Evolutionary conservation across 108 stramenopile genomes (phyloP), one percentile per base, ranked within the genome.

Genomic region (Nannochloropsis gaditana): DNA sequence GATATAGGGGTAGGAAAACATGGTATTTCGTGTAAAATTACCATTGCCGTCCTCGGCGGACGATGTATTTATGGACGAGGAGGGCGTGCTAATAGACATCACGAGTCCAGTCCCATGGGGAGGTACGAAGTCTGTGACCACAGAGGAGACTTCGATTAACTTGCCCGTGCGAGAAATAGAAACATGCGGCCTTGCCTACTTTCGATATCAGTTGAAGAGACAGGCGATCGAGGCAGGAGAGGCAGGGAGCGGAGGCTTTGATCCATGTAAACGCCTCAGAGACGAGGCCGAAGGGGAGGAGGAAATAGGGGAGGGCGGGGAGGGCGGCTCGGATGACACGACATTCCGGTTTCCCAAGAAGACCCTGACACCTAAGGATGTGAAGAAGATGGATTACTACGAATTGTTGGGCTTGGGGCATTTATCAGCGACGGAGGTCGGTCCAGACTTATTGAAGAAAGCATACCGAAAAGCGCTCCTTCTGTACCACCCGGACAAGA

Each of bases 381-480:
- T 87, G 11, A 43, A 42, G n/a, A 83, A 84, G 41, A 45, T 87
- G 5, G 84, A 83, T 19, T 83, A 87, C 84, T 87, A 87, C 44
- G 87, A 88, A 42, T 41, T 88, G 11, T 45, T 88, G 82, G 87
- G 87, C 10, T 85, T 88, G 43, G 88, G 84, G 21, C 82, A 84
- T n/a, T 73, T 73, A 43, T 85, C 82, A 41, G 88, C 84, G 21
- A 83, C 81, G n/a, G 84, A 84, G 41, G 88, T 88, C n/a, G 50
- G 82, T n/a, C 81, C 84, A 3, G 84, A 88, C 43, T 85, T 21
- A 42, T 43, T 91, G 42, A 90, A 90, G 81, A 90, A 89, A 44
- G 91, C 91, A 5, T 91, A 91, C 88, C 90, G 90, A 17, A 91
- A 89, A 79, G 90, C 90, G n/a, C 86, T 91, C 15, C 86, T 91